Conservation (phyloP, 306 rosid species). For the Pterocarpus santalinus region DNA sequence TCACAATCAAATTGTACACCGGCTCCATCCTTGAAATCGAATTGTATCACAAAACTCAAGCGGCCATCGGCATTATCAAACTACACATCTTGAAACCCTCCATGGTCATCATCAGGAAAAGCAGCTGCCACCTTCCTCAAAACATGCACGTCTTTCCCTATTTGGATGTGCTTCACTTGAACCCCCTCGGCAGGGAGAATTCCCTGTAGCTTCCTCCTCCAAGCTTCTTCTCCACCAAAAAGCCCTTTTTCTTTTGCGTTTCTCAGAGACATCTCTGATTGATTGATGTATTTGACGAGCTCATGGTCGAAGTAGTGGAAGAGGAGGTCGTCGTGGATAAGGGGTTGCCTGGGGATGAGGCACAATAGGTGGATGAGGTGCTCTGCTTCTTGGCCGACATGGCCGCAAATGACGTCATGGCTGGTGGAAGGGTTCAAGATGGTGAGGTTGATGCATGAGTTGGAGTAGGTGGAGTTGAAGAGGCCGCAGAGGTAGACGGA, state of each 20-base stretch:
- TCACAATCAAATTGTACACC: slow-evolving; percentile 60
- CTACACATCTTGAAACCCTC: slow-evolving; percentile 81
- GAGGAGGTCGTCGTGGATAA: slow-evolving; percentile 83
- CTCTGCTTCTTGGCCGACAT: slow-evolving; percentile 75
- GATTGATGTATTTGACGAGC: slow-evolving; percentile 62
- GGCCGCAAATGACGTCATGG: slow-evolving; percentile 65
- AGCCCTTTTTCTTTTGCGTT: slow-evolving; percentile 55
- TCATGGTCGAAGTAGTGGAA: slow-evolving; percentile 73
- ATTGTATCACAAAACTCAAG: slow-evolving; percentile 82
- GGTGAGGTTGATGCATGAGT: slow-evolving; percentile 77
- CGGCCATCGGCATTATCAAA: slow-evolving; percentile 69
- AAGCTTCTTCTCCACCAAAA: not conserved
- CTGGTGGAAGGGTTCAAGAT: slow-evolving; percentile 55
- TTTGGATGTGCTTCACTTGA: slow-evolving; percentile 70
- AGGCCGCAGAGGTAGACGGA: slow-evolving; percentile 81
- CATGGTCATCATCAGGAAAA: slow-evolving; percentile 80
- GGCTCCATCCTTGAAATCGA: slow-evolving; percentile 84
- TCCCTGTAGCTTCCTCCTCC: not conserved
- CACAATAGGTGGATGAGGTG: slow-evolving; percentile 79
- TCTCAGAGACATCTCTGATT: slow-evolving; percentile 52
- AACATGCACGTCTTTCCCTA: slow-evolving; percentile 66
- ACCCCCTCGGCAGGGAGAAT: slow-evolving; percentile 71
- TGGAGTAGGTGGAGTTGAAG: slow-evolving; percentile 93
- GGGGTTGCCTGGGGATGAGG: slow-evolving; percentile 73
- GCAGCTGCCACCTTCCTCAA: slow-evolving; percentile 71